Base-by-base conservation (phyloP, 306 rosid genomes). In the Cicer pinnatifidum region DNA sequence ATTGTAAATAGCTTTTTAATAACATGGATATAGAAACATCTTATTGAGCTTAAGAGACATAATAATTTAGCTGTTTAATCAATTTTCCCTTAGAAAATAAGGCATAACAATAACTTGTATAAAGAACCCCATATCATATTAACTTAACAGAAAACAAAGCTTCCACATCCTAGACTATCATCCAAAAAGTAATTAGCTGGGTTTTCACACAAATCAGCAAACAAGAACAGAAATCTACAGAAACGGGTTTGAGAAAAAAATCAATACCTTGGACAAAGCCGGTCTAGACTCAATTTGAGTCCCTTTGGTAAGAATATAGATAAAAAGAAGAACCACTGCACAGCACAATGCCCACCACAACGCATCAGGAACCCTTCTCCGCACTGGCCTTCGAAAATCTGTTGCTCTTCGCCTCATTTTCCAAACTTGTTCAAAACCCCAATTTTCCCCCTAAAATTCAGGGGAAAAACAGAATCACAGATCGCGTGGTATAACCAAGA, bases 261-360 rank as follows among this genome's bases (percentile, higher is more conserved):
- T 1, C 67, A 45, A 41, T 89, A 93, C 97, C 84, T 86, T 84
- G 10, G 88, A 17, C 47, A 89, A 82, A 61, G 76, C 80, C 2
- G 96, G 94, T 76, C 87, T 85, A 41, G 98, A 84, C 82, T 91
- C 92, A 75, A 89, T 87, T 84, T 86, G 92, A 81, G 67, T 83
- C 46, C 91, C 98, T 83, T 82, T 89, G 86, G 84, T 85, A 13
- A 91, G 79, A 72, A 86, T 73, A 83, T 80, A 89, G 20, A 93
- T 60, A 84, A 93, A 91, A 5, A 93, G 89, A 83, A 91, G 66
- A 78, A 88, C 72, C 51, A 91, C 94, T 19, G 84, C 82, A 17
- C 88, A 85, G 35, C 90, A 91, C 78, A 93, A 78, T 64, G 81
- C 82, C 89, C 88, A 89, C 97, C 96, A 93, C 4, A 85, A 70